Percentiles rank a stretch among this genome's conserved stretches.
These are phyloP conservation scores for Cladosporium sp. DNA, from an alignment of 2,329 filamentous ascomycete genomes.

Conservation along the genomic window DNA sequence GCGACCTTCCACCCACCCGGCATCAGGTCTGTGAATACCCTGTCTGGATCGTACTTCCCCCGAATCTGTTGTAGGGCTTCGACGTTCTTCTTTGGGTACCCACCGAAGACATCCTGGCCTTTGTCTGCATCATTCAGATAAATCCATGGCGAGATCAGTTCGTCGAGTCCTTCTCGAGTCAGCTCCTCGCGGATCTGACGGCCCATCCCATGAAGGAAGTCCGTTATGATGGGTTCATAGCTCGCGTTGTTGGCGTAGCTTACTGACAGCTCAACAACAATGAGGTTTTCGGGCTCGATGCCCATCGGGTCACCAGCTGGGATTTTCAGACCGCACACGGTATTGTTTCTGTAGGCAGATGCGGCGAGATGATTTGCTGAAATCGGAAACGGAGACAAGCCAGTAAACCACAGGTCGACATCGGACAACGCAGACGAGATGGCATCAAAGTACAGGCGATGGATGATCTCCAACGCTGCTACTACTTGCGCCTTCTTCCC, in stretches of 20 bases:
- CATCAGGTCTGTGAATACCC: slow-evolving; percentile 19
- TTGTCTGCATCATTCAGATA: no score
- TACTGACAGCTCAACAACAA: slow-evolving; percentile 2
- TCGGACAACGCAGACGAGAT: not conserved
- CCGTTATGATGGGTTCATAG: slow-evolving; percentile 5
- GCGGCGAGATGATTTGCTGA: not conserved
- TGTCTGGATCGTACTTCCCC: slow-evolving; percentile 19
- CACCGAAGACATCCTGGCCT: slow-evolving; percentile 18
- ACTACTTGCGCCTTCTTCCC: not conserved
- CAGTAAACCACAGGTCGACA: slow-evolving; percentile 3
- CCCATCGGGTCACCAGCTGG: slow-evolving; percentile 8
- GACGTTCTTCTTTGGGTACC: slow-evolving; percentile 18
- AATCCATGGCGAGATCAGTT: no score
- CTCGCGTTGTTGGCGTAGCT: slow-evolving; percentile 5
- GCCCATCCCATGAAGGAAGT: not conserved
- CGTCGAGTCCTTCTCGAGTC: not conserved
- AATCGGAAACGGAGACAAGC: slow-evolving; percentile 2
- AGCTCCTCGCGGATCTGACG: not conserved
- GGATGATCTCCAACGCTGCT: not conserved
- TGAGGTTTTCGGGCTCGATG: not conserved
- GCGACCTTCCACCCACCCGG: slow-evolving; percentile 17
- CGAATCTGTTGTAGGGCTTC: slow-evolving; percentile 14
- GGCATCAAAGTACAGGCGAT: not conserved
- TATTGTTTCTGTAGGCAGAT: not conserved
- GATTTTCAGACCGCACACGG: not conserved